phyloP scores from a whole-genome alignment of 352 stramenopile genomes.

The Globisporangium echinulatum region DNA sequence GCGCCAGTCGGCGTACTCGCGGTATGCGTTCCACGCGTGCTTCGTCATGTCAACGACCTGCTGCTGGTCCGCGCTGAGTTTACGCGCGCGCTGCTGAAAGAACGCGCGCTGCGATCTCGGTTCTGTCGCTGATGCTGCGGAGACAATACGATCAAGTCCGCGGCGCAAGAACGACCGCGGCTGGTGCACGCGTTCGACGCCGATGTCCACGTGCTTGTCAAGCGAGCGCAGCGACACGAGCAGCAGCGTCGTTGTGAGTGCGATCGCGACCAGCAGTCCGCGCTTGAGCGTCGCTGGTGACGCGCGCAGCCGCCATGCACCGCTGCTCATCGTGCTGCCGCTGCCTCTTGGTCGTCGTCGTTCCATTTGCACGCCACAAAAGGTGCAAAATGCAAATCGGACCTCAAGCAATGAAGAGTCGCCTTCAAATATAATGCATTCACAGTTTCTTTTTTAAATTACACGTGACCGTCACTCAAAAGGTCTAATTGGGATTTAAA shows the following conservation, averaged over 20 bases:
- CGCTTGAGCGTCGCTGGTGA: background rate
- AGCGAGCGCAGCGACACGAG: background rate
- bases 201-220: background rate
- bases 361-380: too few species aligned
- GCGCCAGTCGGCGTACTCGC: slow-evolving; percentile 24
- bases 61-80: slow-evolving; percentile 33
- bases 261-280: background rate
- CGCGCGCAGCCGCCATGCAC: background rate
- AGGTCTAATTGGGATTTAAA: too few species aligned
- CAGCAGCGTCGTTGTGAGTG: background rate
- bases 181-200: background rate
- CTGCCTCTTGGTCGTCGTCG: too few species aligned
- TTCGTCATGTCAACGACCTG: slow-evolving; percentile 46
- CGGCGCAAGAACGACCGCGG: background rate
- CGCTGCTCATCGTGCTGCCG: background rate
- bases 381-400: too few species aligned
- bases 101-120: slow-evolving; percentile 14
- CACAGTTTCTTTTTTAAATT: too few species aligned
- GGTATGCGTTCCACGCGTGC: slow-evolving; percentile 51
- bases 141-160: background rate
- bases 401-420: too few species aligned
- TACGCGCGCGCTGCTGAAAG: slow-evolving; percentile 14
- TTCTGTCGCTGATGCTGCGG: background rate
- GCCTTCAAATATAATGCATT: too few species aligned
- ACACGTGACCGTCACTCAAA: too few species aligned